These are phyloP conservation scores for Mycosphaerelloides madeirae DNA, from an alignment of 2,329 filamentous ascomycete species.

Conservation along the genomic window DNA sequence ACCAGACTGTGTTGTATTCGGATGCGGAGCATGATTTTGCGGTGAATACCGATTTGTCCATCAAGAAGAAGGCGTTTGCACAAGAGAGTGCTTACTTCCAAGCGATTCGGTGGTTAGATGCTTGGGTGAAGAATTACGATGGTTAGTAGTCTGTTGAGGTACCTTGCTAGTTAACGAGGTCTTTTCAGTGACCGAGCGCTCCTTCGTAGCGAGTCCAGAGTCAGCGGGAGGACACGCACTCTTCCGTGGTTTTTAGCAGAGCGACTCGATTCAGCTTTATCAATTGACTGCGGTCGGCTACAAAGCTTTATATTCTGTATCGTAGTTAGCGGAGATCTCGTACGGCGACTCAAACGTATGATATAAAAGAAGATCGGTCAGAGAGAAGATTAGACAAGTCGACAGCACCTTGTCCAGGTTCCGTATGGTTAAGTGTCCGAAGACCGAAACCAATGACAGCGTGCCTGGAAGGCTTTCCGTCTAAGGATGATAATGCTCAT, in stretches of 20 bases:
- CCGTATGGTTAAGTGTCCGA: conserved; percentile 25
- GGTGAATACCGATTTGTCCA: conserved; percentile 28
- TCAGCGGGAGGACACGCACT: too few relatives aligned
- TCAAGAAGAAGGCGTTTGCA: conserved; percentile 30
- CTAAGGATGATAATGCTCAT: conserved; percentile 41
- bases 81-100: conserved; percentile 33
- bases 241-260: too few relatives aligned
- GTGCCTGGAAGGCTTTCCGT: conserved; percentile 26
- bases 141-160: not conserved
- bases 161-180: too few relatives aligned
- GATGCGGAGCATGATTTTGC: conserved; percentile 34
- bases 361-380: conserved; percentile 14
- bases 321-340: too few relatives aligned
- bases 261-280: too few relatives aligned
- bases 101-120: conserved; percentile 33
- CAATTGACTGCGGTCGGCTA: too few relatives aligned
- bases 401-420: conserved; percentile 22
- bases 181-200: too few relatives aligned
- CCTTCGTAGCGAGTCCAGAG: too few relatives aligned
- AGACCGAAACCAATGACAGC: conserved; percentile 24
- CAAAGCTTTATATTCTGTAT: too few relatives aligned
- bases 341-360: too few relatives aligned
- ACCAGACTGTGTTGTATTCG: conserved; percentile 31
- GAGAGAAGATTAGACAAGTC: conserved; percentile 36
- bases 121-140: conserved; percentile 26